Percentiles rank a stretch among this genome's conserved stretches.
These are phyloP conservation scores for Gossypium ekmanianum DNA, from an alignment of 345 rosid genomes.

Conservation along the genomic window DNA sequence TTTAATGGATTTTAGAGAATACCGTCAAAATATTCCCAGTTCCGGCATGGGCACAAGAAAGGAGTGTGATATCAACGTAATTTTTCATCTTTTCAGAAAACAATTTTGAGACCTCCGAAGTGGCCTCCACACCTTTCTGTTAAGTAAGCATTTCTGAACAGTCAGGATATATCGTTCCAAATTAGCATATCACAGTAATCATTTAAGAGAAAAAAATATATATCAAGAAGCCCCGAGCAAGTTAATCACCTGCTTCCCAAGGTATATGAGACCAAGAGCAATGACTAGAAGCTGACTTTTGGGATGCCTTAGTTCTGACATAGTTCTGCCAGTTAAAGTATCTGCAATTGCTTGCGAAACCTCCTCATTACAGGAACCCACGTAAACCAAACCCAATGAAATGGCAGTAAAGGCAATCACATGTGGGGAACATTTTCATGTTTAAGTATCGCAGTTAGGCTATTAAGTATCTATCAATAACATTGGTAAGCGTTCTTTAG, in stretches of 20 bases:
- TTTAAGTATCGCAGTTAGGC: conserved; percentile 59
- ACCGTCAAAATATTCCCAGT: conserved; percentile 99
- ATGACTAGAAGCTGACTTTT: conserved; percentile 81
- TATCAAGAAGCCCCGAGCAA: neutral
- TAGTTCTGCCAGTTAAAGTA: conserved; percentile 81
- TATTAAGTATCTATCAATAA: conserved; percentile 54
- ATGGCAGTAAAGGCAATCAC: conserved; percentile 85
- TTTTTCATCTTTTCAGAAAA: conserved; percentile 89
- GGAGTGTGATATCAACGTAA: conserved; percentile 83
- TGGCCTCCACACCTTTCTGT: conserved; percentile 91
- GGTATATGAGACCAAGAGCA: conserved; percentile 92
- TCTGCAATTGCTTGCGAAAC: conserved; percentile 87
- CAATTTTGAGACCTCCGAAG: conserved; percentile 91
- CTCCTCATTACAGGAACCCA: conserved; percentile 95
- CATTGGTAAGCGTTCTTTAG: conserved; percentile 14
- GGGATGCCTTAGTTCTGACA: conserved; percentile 80
- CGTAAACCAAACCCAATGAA: conserved; percentile 83
- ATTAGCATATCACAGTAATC: neutral
- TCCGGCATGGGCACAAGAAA: conserved; percentile 97
- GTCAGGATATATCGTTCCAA: conserved; percentile 1
- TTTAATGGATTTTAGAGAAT: conserved; percentile 19
- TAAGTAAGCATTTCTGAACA: conserved; percentile 18
- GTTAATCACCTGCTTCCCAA: conserved; percentile 81
- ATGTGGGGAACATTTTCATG: conserved; percentile 69
- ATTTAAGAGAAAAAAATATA: neutral